Percentiles rank a stretch among this genome's conserved stretches.
These are phyloP conservation scores for Metschnikowia noctiluminum DNA, from an alignment of 805 yeast genomes.

Conservation along the genomic window DNA sequence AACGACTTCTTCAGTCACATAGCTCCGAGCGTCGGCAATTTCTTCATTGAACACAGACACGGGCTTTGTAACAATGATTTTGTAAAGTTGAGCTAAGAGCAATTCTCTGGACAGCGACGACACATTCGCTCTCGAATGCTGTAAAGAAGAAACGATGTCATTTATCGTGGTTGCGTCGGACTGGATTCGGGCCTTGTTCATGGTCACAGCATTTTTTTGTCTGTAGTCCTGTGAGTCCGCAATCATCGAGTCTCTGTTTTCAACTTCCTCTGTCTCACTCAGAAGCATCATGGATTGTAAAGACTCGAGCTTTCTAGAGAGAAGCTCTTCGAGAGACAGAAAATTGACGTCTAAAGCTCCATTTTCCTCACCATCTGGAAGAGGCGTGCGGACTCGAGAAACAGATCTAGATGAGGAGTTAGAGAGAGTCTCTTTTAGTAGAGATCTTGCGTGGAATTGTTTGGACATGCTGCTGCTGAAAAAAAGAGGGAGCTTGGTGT, in stretches of 20 bases:
- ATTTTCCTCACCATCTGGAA: conserved; percentile 32
- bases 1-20: conserved; percentile 35
- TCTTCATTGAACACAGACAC: conserved; percentile 34
- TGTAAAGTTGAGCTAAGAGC: conserved; percentile 49
- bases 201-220: conserved; percentile 27
- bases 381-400: conserved; percentile 36
- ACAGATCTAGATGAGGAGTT: conserved; percentile 29
- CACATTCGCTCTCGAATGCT: conserved; percentile 41
- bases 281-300: conserved; percentile 23
- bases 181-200: conserved; percentile 35
- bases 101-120: conserved; percentile 47
- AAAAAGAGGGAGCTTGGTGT: no score
- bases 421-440: conserved; percentile 20
- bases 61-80: conserved; percentile 43
- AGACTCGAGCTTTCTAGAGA: conserved; percentile 29
- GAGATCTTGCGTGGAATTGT: conserved; percentile 11
- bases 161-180: conserved; percentile 37
- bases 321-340: conserved; percentile 33
- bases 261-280: conserved; percentile 15
- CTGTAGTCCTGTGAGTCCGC: conserved; percentile 21
- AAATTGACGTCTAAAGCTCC: conserved; percentile 35
- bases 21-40: conserved; percentile 28
- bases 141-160: conserved; percentile 44
- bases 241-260: conserved; percentile 20
- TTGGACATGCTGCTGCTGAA: conserved; percentile 9